These are phyloP conservation scores for Pseudogymnoascus sp. DNA, from an alignment of 2,329 filamentous ascomycete genomes.

Conservation along the genomic window DNA sequence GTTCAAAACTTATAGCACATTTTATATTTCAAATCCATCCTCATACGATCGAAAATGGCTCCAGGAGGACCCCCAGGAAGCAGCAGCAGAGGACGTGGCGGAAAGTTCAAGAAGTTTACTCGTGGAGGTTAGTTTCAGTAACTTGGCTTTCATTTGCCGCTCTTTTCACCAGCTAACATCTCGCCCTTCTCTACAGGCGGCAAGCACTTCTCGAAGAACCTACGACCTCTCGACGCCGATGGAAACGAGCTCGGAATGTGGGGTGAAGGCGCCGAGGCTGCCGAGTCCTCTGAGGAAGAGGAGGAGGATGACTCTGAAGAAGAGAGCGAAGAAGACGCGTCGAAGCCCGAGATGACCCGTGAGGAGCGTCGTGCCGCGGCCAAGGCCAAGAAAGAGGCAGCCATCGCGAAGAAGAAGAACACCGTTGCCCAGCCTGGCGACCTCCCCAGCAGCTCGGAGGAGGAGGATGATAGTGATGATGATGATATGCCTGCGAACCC, in stretches of 20 bases:
- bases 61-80: constrained; percentile 36
- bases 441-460: constrained; percentile 62
- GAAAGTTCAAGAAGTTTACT: constrained; percentile 91
- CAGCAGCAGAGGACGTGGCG: constrained; percentile 63
- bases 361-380: constrained; percentile 82
- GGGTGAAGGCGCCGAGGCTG: constrained; percentile 55
- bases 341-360: constrained; percentile 57
- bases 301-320: constrained; percentile 45
- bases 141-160: background rate
- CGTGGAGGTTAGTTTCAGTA: constrained; percentile 62
- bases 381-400: constrained; percentile 86
- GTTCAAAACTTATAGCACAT: constrained; percentile 12
- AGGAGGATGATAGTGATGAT: constrained; percentile 47
- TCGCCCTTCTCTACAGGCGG: constrained; percentile 51
- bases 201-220: constrained; percentile 89
- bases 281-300: constrained; percentile 41
- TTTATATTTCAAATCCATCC: constrained; percentile 12
- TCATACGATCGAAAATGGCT: constrained; percentile 34
- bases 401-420: constrained; percentile 66
- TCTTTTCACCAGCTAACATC: constrained; percentile 18
- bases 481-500: constrained; percentile 76
- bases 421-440: constrained; percentile 74
- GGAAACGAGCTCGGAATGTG: constrained; percentile 66
- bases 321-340: constrained; percentile 37
- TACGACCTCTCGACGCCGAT: constrained; percentile 80